Conservation (phyloP, 441 rosid species). For the Pelargonium citronellum region DNA sequence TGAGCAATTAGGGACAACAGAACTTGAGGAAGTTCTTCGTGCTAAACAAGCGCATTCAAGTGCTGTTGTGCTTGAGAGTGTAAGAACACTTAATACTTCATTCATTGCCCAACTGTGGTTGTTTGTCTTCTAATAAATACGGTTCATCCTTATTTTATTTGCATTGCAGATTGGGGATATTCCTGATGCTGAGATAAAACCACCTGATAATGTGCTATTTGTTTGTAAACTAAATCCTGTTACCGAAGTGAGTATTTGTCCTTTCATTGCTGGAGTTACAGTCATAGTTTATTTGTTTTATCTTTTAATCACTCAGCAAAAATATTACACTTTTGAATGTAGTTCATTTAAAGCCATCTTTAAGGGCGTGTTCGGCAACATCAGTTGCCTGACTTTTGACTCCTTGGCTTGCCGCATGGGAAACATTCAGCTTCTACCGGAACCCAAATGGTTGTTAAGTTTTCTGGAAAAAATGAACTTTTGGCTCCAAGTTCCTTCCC, state of each 20-base stretch:
- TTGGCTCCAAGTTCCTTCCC: too few relatives aligned
- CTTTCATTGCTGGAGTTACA: constrained; percentile 6
- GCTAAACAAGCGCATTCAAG: constrained; percentile 83
- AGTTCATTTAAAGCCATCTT: background rate
- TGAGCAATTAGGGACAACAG: constrained; percentile 57
- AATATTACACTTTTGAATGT: background rate
- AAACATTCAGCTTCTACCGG: too few relatives aligned
- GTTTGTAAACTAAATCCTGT: constrained; percentile 98
- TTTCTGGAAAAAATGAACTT: too few relatives aligned
- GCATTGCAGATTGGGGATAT: constrained; percentile 81
- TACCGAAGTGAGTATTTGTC: constrained; percentile 65
- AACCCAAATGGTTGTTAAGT: too few relatives aligned
- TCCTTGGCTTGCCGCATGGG: background rate
- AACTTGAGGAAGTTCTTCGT: constrained; percentile 76
- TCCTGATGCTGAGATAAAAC: constrained; percentile 93
- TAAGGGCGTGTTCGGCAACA: background rate
- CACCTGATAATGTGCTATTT: constrained; percentile 91
- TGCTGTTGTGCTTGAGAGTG: constrained; percentile 97
- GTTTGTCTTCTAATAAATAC: constrained; percentile 14
- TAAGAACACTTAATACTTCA: constrained; percentile 33
- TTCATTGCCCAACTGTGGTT: constrained; percentile 16
- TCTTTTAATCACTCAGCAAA: too few relatives aligned
- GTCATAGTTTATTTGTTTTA: background rate
- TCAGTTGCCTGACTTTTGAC: constrained; percentile 5
- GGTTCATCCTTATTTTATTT: constrained; percentile 19